Evolutionary conservation across 2,329 filamentous ascomycete species (phyloP), one percentile per base, ranked within the genome.

Genomic region (Cladorrhinum sp.): DNA sequence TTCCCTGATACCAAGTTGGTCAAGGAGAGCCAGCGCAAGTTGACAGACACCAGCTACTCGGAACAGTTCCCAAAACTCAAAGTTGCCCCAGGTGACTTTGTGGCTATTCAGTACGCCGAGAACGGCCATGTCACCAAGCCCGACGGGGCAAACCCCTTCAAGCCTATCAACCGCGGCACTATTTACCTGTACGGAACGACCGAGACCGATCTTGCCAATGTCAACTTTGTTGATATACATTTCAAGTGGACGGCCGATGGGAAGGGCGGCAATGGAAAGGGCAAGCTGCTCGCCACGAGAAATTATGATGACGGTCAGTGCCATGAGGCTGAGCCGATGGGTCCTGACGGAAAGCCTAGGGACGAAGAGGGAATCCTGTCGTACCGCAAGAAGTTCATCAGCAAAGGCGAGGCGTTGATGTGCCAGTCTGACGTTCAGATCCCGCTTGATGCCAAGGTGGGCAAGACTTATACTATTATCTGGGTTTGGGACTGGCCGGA

Each of bases 401-500:
- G 82, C 65, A 66, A 69, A 4, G 72, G 79, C 2, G 81, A 80
- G 81, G 73, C 84, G 82, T 55, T 87, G 82, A 18, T 54, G 78
- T 98, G 95, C 76, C 93, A 97, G 74, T 87, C 87, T 36, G 87
- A 95, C 70, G 78, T 97, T 53, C 81, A 87, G 70, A 78, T 99
- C 14, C 95, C 95, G 0, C 71, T 79, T 4, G 83, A 89, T 67
- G 78, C 86, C 52, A 74, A 82, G n/a, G 73, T 79, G 9, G 86
- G 86, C 50, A 83, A 86, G 28, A 81, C 82, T 26, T 91, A 93
- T 73, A 94, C 92, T 2, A 76, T 96, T 56, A 96, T 96, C 80
- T 98, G 94, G 94, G 88, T 97, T 51, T 98, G 95, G 95, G 89
- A 96, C 74, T 99, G 92, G 91, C 88, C 89, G 2, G 87, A 85